Base-by-base conservation (phyloP, 306 rosid genomes). In the Clitoria ternatea region DNA sequence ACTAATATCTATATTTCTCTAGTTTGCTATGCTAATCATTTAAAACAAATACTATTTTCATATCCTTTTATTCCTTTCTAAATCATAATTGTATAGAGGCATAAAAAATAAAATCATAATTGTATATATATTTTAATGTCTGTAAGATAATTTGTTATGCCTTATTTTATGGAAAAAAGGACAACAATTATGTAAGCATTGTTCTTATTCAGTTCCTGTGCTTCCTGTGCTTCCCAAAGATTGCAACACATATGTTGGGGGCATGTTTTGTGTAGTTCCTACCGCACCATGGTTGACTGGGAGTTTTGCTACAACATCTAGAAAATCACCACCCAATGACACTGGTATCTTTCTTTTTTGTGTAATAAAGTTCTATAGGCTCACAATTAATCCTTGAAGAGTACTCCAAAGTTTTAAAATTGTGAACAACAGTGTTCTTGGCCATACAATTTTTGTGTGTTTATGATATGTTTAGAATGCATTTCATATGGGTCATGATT, bases 221-320 rank as follows among this genome's bases (percentile, higher is more conserved):
- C n/a, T n/a, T n/a, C n/a, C n/a, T n/a, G 33, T 15, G 10, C 22
- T 73, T 47, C 10, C 30, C 23, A 42, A 73, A 49, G 29, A 33
- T 35, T 53, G 63, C 7, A 73, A 15, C 54, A 4, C 40, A 23
- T 15, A 23, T 5, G 42, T 22, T 33, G 53, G 70, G 15, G 62
- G 29, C 53, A 61, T 61, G 52, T 49, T 73, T 49, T 70, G 77
- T 37, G 19, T 73, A 8, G 70, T 73, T 73, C 70, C 77, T 36
- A 61, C 54, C 52, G 35, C 77, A 22, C 77, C 63, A 35, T 61
- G 40, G 50, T 30, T 45, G 11, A 52, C 70, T 60, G 60, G 12
- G 47, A 60, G 35, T 18, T 33, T 27, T 47, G 61, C 61, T 13
- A 72, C 69, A 1, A 20, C 61, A 24, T 47, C 63, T 33, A n/a